Base-by-base conservation (phyloP, 352 stramenopile genomes). In the Pythium scleroteichum region DNA sequence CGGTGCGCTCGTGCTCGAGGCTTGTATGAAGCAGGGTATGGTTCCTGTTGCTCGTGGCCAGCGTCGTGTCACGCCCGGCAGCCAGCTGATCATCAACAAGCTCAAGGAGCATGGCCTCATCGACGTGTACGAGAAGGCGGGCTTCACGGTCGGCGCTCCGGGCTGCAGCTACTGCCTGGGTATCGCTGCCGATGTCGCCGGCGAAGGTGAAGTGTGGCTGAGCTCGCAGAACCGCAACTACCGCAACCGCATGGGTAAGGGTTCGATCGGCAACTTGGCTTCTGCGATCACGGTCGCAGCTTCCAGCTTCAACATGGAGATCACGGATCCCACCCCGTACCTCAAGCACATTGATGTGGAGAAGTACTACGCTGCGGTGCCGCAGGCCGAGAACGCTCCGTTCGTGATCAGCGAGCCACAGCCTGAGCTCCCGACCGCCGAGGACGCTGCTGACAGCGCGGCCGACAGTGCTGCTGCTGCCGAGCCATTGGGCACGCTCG, bases 171-270 rank as follows among this genome's bases (percentile, higher is more conserved):
- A 86, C 68, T 95, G 85, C 49, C 65, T 95, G 1, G 85, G 79
- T 29, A 93, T 95, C 26, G 85, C 80, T 40, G 84, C 83, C n/a
- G 85, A 93, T 50, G 83, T 95, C 7, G 83, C 84, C 3, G 78
- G 78, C 9, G 83, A 93, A 53, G 85, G 88, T 52, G 84, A 95
- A 42, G 85, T 95, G 50, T 93, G 85, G 84, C 82, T 95, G 52
- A 87, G 71, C 27, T 79, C 63, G 44, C 83, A 93, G 76, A 95
- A 95, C 72, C 83, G 85, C 22, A 95, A 95, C 72, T 95, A 92
- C 72, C 80, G 84, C 53, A 93, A 93, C 77, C 85, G 85, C 47
- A 95, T 95, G 85, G 85, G 85, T 51, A 81, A 79, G 53, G 84
- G 83, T 29, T 92, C 82, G 17, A 92, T 92, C 58, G 80, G 72